Conservation (phyloP, 306 rosid species). For the Prunus mongolica region DNA sequence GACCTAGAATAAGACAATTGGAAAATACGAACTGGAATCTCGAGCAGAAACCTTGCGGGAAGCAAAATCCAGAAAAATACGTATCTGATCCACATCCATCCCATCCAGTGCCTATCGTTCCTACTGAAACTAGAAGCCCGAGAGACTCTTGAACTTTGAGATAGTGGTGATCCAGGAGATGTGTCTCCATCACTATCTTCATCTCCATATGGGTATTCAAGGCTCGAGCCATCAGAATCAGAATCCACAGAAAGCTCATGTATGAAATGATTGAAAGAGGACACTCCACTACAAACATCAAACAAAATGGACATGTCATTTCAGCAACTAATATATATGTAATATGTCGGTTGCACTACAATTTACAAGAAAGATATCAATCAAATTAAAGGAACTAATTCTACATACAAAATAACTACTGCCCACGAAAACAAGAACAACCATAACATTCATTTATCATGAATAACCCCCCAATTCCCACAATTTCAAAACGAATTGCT, state of each 20-base stretch:
- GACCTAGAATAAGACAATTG: slow-evolving; percentile 23
- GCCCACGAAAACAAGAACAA: not conserved
- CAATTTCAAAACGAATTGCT: not conserved
- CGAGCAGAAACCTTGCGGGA: slow-evolving; percentile 50
- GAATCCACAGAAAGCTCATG: slow-evolving; percentile 88
- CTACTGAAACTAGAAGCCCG: slow-evolving; percentile 34
- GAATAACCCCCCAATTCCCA: not conserved
- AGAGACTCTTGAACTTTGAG: slow-evolving; percentile 63
- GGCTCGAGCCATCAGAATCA: slow-evolving; percentile 51
- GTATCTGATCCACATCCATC: slow-evolving; percentile 60
- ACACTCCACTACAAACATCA: slow-evolving; percentile 63
- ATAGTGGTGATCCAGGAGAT: slow-evolving; percentile 51
- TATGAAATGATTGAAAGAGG: slow-evolving; percentile 83
- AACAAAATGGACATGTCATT: slow-evolving; percentile 20
- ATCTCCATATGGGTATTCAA: slow-evolving; percentile 57
- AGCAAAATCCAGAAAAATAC: slow-evolving; percentile 54
- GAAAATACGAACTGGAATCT: slow-evolving; percentile 45
- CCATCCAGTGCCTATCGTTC: slow-evolving; percentile 34
- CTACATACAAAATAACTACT: not conserved
- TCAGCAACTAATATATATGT: not conserved
- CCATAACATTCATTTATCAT: not conserved
- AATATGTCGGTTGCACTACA: not conserved
- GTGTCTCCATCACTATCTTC: slow-evolving; percentile 56
- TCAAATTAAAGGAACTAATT: not conserved
- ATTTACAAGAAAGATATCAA: not conserved